Evolutionary conservation across 768 basidiomycete species (phyloP).

Genomic region (Chalciporus pseudorubinellus): DNA sequence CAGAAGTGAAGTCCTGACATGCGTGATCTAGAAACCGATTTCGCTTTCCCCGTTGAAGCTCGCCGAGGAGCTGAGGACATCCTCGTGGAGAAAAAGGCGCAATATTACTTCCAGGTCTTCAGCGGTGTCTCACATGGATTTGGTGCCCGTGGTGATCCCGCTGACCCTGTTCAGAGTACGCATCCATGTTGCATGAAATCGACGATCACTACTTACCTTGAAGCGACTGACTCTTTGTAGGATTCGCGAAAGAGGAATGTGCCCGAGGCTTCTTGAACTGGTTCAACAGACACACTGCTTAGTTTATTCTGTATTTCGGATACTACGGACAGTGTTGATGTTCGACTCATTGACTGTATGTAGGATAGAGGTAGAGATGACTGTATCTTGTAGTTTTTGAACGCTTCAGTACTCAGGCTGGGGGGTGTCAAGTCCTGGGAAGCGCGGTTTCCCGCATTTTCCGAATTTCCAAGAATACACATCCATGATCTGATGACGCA

Average conservation of each 20-base stretch:
- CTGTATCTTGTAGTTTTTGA: background rate
- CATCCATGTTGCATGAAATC: background rate
- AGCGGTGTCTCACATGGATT: constrained; percentile 43
- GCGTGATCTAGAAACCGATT: constrained; percentile 45
- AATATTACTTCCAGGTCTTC: constrained; percentile 59
- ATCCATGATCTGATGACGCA: background rate
- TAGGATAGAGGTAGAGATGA: constrained; percentile 8
- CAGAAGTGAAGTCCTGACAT: background rate
- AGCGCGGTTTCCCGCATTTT: background rate
- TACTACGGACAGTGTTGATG: background rate
- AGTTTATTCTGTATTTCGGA: background rate
- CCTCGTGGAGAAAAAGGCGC: constrained; percentile 46
- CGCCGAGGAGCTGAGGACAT: constrained; percentile 58
- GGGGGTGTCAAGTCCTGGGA: background rate
- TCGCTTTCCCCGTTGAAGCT: constrained; percentile 49
- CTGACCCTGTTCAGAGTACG: constrained; percentile 24
- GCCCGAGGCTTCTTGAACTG: constrained; percentile 49
- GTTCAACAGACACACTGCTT: constrained; percentile 46
- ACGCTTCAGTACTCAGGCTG: too few relatives aligned
- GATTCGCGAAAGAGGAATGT: constrained; percentile 61
- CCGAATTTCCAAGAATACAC: background rate
- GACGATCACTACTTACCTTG: background rate
- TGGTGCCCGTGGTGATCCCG: constrained; percentile 29
- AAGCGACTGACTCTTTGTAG: constrained; percentile 29
- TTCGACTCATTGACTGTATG: constrained; percentile 4